These are phyloP conservation scores for Podospora bellae-mahoneyi DNA, from an alignment of 495 filamentous ascomycete species.

Conservation along the genomic window DNA sequence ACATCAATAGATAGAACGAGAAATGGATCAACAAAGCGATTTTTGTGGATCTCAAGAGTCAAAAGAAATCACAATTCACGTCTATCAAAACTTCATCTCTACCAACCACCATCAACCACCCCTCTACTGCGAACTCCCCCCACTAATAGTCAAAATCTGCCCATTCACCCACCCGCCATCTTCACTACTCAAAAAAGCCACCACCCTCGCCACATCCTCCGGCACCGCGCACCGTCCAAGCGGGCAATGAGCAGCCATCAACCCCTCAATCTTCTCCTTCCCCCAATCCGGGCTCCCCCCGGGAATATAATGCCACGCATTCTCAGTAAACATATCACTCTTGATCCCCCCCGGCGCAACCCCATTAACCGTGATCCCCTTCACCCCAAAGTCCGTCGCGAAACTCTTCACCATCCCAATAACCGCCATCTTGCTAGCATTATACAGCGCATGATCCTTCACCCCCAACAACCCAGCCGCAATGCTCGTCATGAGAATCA, in stretches of 20 bases:
- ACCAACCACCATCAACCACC: background rate
- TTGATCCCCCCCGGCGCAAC: constrained; percentile 76
- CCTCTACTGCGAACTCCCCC: background rate
- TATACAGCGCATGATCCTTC: constrained; percentile 70
- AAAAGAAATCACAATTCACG: background rate
- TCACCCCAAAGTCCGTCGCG: constrained; percentile 66
- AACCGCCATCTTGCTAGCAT: constrained; percentile 71
- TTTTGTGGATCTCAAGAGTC: background rate
- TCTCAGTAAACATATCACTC: constrained; percentile 71
- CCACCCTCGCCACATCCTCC: constrained; percentile 56
- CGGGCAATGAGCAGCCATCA: constrained; percentile 38
- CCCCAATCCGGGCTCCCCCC: constrained; percentile 34
- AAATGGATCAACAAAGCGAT: too few relatives aligned
- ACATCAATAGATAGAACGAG: too few relatives aligned
- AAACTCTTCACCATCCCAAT: constrained; percentile 76
- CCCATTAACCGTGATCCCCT: constrained; percentile 72
- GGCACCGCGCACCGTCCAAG: constrained; percentile 46
- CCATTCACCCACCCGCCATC: constrained; percentile 62
- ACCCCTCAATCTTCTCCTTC: constrained; percentile 33
- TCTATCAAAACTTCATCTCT: background rate
- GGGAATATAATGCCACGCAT: constrained; percentile 63
- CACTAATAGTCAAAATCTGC: background rate
- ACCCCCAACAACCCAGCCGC: constrained; percentile 56
- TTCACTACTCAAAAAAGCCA: constrained; percentile 54
- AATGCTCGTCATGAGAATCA: constrained; percentile 61